Percentiles rank a stretch among this genome's conserved stretches.
phyloP scores from a whole-genome alignment of 177 flowering plant species.

The Vitis hybrid region DNA sequence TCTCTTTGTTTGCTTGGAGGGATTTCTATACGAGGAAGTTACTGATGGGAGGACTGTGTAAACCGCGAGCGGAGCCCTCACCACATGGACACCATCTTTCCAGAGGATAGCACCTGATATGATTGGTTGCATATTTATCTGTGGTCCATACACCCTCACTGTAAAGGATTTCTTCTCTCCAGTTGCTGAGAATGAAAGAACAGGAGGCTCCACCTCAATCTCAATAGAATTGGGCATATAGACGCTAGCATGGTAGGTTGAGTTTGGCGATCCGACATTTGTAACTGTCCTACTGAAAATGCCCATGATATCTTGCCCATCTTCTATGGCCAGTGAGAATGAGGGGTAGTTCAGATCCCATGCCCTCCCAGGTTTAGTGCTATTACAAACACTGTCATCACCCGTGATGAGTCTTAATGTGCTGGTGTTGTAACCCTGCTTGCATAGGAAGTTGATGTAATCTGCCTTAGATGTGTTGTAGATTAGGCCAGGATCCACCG shows the following conservation, averaged over 20 bases:
- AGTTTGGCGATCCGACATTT: too few species aligned
- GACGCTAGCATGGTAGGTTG: too few species aligned
- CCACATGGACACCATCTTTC: slow-evolving; percentile 26
- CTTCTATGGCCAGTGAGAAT: too few species aligned
- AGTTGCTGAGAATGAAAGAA: slow-evolving; percentile 17
- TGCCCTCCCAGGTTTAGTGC: too few species aligned
- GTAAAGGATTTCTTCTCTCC: slow-evolving; percentile 27
- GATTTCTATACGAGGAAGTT: too few species aligned
- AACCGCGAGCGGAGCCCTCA: slow-evolving; percentile 32
- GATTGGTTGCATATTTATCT: slow-evolving; percentile 18
- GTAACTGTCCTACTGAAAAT: too few species aligned
- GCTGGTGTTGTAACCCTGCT: slow-evolving; percentile 35
- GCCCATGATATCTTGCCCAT: too few species aligned
- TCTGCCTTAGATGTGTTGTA: slow-evolving; percentile 30
- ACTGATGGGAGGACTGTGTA: slow-evolving; percentile 20
- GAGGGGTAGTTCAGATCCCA: too few species aligned
- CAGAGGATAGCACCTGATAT: slow-evolving; percentile 24
- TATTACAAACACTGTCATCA: too few species aligned
- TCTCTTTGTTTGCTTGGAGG: too few species aligned
- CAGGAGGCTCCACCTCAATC: slow-evolving; percentile 9
- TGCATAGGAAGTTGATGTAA: slow-evolving; percentile 46
- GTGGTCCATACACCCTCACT: slow-evolving; percentile 18
- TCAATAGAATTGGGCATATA: too few species aligned
- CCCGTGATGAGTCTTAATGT: neutral
- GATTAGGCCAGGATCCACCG: slow-evolving; percentile 40